These are phyloP conservation scores for Neofusicoccum cordaticola DNA, from an alignment of 2,329 filamentous ascomycete genomes.

Conservation along the genomic window DNA sequence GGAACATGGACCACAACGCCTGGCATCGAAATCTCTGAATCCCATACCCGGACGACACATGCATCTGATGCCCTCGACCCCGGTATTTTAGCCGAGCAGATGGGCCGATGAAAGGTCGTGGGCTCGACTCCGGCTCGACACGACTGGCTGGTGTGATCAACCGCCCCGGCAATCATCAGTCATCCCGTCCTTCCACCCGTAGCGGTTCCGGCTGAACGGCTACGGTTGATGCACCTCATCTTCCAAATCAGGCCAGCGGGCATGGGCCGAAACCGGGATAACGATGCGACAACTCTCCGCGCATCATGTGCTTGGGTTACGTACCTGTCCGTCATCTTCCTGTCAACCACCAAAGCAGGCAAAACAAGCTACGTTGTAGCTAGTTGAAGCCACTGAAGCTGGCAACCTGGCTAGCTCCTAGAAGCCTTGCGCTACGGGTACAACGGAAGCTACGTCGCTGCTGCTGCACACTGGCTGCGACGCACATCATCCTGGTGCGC, in stretches of 20 bases:
- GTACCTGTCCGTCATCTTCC: neutral
- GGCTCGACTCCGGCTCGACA: neutral
- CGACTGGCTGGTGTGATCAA: neutral
- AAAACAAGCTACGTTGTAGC: neutral
- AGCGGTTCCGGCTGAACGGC: neutral
- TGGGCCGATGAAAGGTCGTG: conserved; percentile 1
- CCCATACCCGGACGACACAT: conserved; percentile 1
- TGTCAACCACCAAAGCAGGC: neutral
- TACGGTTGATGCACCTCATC: neutral
- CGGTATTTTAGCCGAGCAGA: conserved; percentile 1
- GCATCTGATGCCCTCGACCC: neutral
- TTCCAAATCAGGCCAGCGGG: neutral
- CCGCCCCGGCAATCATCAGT: neutral
- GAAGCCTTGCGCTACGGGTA: neutral
- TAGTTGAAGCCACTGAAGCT: neutral
- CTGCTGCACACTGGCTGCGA: neutral
- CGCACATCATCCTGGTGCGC: neutral
- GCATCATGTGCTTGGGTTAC: neutral
- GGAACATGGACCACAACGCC: neutral
- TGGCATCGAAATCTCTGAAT: neutral
- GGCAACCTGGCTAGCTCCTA: neutral
- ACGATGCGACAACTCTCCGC: neutral
- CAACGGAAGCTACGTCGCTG: neutral
- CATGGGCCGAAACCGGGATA: neutral
- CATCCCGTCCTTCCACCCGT: neutral